Evolutionary conservation across 192 early-diverging fungal genomes (phyloP), one percentile per base, ranked within the genome.

Genomic region (Allomyces macrogynus): DNA sequence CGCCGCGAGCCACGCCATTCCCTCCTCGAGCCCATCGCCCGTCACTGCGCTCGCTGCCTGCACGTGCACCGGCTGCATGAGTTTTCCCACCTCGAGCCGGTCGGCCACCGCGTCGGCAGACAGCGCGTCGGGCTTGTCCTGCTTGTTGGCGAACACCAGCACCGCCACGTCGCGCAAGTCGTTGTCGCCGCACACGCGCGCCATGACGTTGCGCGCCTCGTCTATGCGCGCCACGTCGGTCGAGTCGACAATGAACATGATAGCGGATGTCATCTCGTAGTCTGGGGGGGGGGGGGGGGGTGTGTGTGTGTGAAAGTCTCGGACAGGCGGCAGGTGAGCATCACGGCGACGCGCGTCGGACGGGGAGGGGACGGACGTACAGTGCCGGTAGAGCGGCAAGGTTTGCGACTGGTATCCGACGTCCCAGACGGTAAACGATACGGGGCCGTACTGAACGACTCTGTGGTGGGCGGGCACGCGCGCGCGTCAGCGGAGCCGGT

Each of bases 1-100:
- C n/a, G n/a, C n/a, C n/a, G n/a, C n/a, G n/a, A 66, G 10, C 65
- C 65, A 66, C n/a, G 61, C 32, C 32, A 66, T 23, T n/a, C 49
- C 65, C 9, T 66, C 49, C 25, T 66, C n/a, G 25, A 66, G 40
- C 1, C 65, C 65, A 10, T 66, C 65, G 26, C 65, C 65, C 57
- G 65, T 16, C 2, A 54, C 9, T 7, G 42, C 65, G 61, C 65
- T 60, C 57, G 57, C 61, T 10, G 65, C 27, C 20, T 42, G 61
- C 4, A 66, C 27, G 23, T 27, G 25, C 64, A 32, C n/a, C n/a
- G n/a, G 54, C 16, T 65, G 25, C 24, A n/a, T 57, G 25, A 65
- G 2, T 8, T 32, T n/a, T 4, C 42, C 42, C 60, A 65, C 24
- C 11, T n/a, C 24, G 20, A 65, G 60, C 26, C n/a, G n/a, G 23